Percentiles rank a stretch among this genome's conserved stretches.
Evolutionary conservation across 2,329 filamentous ascomycete genomes (phyloP).

Genomic region (Sclerotinia glacialis): DNA sequence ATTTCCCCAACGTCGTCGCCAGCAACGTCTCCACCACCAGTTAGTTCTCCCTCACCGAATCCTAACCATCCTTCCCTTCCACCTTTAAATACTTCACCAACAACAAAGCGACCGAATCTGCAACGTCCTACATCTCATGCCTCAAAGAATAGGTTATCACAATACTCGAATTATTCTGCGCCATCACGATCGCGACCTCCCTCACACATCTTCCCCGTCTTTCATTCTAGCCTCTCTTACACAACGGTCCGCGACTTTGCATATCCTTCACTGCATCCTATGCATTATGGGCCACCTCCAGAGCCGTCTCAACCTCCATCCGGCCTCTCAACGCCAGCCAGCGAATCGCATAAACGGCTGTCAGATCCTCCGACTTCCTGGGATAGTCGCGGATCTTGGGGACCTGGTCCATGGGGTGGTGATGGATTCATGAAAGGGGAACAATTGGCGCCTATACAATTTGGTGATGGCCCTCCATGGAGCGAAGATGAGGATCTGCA

Average conservation of each 20-base stretch:
- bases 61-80: conserved; percentile 54
- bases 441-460: conserved; percentile 77
- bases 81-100: conserved; percentile 56
- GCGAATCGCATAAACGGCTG: conserved; percentile 70
- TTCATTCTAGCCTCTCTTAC: conserved; percentile 82
- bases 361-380: conserved; percentile 77
- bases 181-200: conserved; percentile 71
- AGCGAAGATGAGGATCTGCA: conserved; percentile 95
- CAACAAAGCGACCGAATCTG: conserved; percentile 54
- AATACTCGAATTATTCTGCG: conserved; percentile 71
- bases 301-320: conserved; percentile 69
- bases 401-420: conserved; percentile 42
- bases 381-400: conserved; percentile 66
- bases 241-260: conserved; percentile 95
- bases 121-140: conserved; percentile 72
- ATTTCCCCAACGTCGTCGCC: conserved; percentile 55
- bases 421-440: conserved; percentile 57
- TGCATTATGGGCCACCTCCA: conserved; percentile 91
- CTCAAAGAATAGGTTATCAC: conserved; percentile 77
- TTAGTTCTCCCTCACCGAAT: conserved; percentile 46
- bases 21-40: conserved; percentile 52
- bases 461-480: conserved; percentile 85
- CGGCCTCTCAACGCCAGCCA: conserved; percentile 78
- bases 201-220: conserved; percentile 79
- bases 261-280: conserved; percentile 75